Conservation (phyloP, 345 rosid genomes). For the Limnanthes douglasii region DNA sequence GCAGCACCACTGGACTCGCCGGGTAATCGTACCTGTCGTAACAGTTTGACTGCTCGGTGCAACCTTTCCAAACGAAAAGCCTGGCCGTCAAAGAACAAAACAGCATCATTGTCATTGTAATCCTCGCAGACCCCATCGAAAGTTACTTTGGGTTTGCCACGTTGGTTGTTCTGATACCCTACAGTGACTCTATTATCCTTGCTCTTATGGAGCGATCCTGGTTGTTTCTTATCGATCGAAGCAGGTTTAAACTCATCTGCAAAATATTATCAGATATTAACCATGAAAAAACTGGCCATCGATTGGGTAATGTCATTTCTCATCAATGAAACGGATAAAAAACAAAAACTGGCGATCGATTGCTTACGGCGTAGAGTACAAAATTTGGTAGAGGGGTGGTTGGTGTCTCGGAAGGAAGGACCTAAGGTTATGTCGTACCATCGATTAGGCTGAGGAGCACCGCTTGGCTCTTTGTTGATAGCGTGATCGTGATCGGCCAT, state of each 20-base stretch:
- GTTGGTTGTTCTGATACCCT: constrained; percentile 75
- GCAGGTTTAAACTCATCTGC: constrained; percentile 87
- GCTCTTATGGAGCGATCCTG: constrained; percentile 52
- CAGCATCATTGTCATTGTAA: constrained; percentile 68
- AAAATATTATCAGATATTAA: constrained; percentile 6
- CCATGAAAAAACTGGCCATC: no score
- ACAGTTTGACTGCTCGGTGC: constrained; percentile 76
- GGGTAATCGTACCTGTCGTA: constrained; percentile 44
- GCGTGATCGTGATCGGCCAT: no score
- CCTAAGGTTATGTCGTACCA: constrained; percentile 74
- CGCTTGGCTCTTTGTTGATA: constrained; percentile 42
- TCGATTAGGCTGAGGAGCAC: constrained; percentile 59
- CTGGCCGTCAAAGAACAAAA: constrained; percentile 63
- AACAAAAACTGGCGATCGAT: no score
- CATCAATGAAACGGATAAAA: no score
- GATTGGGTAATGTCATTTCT: no score
- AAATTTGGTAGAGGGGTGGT: constrained; percentile 40
- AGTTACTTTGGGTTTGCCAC: constrained; percentile 62
- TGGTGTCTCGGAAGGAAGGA: constrained; percentile 47
- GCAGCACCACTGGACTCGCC: constrained; percentile 79
- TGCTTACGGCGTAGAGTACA: constrained; percentile 65
- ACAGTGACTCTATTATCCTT: constrained; percentile 67
- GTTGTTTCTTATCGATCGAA: constrained; percentile 65
- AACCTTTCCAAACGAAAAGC: constrained; percentile 59
- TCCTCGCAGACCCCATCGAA: constrained; percentile 84